Percentiles rank a stretch among this genome's conserved stretches.
Evolutionary conservation across 2,329 filamentous ascomycete genomes (phyloP).

Genomic region (Fusarium sp.): DNA sequence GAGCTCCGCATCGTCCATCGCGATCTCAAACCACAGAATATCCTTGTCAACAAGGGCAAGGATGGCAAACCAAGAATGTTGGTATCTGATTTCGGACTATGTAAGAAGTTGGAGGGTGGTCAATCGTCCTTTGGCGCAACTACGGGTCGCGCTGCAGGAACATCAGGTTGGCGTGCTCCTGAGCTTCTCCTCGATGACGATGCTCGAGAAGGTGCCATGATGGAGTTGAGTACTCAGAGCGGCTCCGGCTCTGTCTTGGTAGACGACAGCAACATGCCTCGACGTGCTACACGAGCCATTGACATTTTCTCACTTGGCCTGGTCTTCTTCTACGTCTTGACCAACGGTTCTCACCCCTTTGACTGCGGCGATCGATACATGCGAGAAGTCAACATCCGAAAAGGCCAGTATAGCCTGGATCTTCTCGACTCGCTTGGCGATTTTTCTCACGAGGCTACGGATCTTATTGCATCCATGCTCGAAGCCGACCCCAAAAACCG

Average conservation of each 20-base stretch:
- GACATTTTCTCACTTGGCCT: conserved; percentile 97
- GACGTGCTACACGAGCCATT: conserved; percentile 92
- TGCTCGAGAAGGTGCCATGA: conserved; percentile 60
- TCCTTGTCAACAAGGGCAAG: conserved; percentile 81
- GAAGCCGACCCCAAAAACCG: conserved; percentile 63
- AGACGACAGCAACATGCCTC: conserved; percentile 67
- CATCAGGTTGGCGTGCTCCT: conserved; percentile 94
- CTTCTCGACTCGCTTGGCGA: conserved; percentile 81
- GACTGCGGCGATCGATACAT: conserved; percentile 95
- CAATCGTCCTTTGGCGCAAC: conserved; percentile 96
- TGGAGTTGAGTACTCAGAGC: conserved; percentile 68
- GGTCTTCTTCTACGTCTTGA: conserved; percentile 99
- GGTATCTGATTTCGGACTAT: conserved; percentile 97
- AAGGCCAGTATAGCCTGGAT: conserved; percentile 79
- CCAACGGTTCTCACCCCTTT: conserved; percentile 90
- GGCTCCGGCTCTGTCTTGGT: conserved; percentile 69
- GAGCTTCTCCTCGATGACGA: conserved; percentile 89
- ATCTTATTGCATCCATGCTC: conserved; percentile 86
- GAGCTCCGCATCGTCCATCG: conserved; percentile 94
- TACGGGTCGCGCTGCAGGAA: conserved; percentile 91
- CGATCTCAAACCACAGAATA: conserved; percentile 97
- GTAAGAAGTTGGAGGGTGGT: conserved; percentile 94
- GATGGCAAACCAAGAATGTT: conserved; percentile 81
- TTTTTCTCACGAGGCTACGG: conserved; percentile 86
- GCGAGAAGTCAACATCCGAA: conserved; percentile 97